These are phyloP conservation scores for Rubia peregrina DNA, from an alignment of 305 asterid species.

Conservation along the genomic window DNA sequence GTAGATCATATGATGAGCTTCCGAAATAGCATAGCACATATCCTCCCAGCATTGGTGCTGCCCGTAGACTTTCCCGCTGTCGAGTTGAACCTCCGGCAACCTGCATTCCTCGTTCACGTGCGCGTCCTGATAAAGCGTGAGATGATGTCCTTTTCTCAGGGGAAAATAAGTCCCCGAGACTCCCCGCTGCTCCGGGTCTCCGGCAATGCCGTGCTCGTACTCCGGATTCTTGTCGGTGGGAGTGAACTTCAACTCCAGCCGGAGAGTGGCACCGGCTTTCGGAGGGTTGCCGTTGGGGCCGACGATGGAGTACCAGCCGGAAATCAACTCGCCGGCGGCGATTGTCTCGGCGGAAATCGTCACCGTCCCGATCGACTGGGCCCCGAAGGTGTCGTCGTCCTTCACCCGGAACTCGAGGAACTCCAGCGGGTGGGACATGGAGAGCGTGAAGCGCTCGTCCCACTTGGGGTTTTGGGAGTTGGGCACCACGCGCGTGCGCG, in stretches of 20 bases:
- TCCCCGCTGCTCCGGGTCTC: slow-evolving; percentile 53
- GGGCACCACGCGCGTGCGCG: slow-evolving; percentile 71
- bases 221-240: slow-evolving; percentile 45
- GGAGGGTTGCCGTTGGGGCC: slow-evolving; percentile 42
- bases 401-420: slow-evolving; percentile 54
- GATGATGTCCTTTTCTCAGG: slow-evolving; percentile 56
- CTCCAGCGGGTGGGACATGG: slow-evolving; percentile 61
- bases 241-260: slow-evolving; percentile 43
- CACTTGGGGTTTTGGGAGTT: slow-evolving; percentile 67
- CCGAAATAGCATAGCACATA: slow-evolving; percentile 66
- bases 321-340: slow-evolving; percentile 41
- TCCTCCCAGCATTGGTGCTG: slow-evolving; percentile 82
- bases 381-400: slow-evolving; percentile 65
- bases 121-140: slow-evolving; percentile 86
- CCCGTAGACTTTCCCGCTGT: slow-evolving; percentile 37
- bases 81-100: slow-evolving; percentile 50
- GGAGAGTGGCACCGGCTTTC: slow-evolving; percentile 44
- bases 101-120: slow-evolving; percentile 36
- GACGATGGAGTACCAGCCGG: slow-evolving; percentile 43
- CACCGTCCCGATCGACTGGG: slow-evolving; percentile 58
- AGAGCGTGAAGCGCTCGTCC: slow-evolving; percentile 51
- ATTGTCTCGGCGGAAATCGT: slow-evolving; percentile 40
- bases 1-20: slow-evolving; percentile 88
- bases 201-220: slow-evolving; percentile 66
- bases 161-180: slow-evolving; percentile 67